These are phyloP conservation scores for Leccinum subfulvum DNA, from an alignment of 1,284 basidiomycete species.

Conservation along the genomic window DNA sequence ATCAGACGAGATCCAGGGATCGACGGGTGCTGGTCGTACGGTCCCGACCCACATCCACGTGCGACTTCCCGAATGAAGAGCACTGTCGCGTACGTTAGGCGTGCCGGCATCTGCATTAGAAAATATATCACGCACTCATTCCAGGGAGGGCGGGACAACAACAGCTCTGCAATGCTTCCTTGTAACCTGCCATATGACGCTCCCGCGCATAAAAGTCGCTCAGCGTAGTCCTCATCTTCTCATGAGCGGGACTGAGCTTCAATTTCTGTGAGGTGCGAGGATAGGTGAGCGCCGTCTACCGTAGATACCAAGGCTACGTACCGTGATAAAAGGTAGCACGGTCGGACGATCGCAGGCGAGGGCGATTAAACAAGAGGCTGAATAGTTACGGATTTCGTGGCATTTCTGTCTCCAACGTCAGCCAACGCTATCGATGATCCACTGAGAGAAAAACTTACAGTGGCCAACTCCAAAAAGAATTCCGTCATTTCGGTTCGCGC, in stretches of 20 bases:
- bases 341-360: slow-evolving; percentile 35
- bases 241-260: slow-evolving; percentile 27
- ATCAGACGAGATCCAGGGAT: slow-evolving; percentile 29
- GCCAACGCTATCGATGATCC: background rate
- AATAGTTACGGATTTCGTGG: slow-evolving; percentile 44
- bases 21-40: slow-evolving; percentile 28
- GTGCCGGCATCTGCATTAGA: background rate
- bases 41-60: slow-evolving; percentile 33
- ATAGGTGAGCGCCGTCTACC: background rate
- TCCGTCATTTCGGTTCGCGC: slow-evolving; percentile 31
- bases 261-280: slow-evolving; percentile 14
- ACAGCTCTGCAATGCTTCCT: slow-evolving; percentile 35
- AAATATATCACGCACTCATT: slow-evolving; percentile 23
- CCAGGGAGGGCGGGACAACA: slow-evolving; percentile 36
- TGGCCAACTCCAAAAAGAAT: slow-evolving; percentile 44
- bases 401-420: slow-evolving; percentile 37
- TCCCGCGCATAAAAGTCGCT: slow-evolving; percentile 33
- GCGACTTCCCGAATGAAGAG: slow-evolving; percentile 35
- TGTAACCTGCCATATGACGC: slow-evolving; percentile 36
- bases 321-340: slow-evolving; percentile 34
- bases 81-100: slow-evolving; percentile 22
- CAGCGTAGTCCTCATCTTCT: slow-evolving; percentile 23
- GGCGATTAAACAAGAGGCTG: slow-evolving; percentile 39
- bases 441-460: slow-evolving; percentile 29
- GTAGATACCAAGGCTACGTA: slow-evolving; percentile 7